phyloP scores from a whole-genome alignment of 192 early-diverging fungal species.

The Piromyces finnis region DNA sequence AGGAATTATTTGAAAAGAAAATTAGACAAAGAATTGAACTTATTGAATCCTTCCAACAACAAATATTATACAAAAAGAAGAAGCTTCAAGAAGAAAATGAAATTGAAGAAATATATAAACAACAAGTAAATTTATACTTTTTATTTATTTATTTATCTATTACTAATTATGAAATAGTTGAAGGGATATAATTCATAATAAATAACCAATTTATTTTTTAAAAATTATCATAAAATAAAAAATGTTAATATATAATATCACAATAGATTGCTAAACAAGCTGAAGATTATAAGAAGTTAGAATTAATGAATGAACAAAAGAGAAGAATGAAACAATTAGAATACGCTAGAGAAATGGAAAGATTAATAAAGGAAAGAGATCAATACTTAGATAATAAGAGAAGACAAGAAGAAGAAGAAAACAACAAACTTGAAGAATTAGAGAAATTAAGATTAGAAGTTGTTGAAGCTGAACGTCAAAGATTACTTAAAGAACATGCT shows the following conservation, averaged over 20 bases:
- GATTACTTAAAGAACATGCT: constrained; percentile 41
- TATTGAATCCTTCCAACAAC: constrained; percentile 31
- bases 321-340: constrained; percentile 38
- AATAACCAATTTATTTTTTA: no score
- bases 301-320: constrained; percentile 27
- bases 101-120: constrained; percentile 23
- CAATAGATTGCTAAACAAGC: not conserved
- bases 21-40: constrained; percentile 30
- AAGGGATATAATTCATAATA: no score
- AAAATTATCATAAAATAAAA: no score
- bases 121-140: constrained; percentile 12
- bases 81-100: constrained; percentile 16
- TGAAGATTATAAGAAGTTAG: constrained; percentile 31
- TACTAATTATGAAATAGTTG: no score
- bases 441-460: constrained; percentile 26
- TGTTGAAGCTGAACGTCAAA: constrained; percentile 38
- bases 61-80: constrained; percentile 23
- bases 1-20: constrained; percentile 18
- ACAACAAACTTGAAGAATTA: constrained; percentile 16
- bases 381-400: constrained; percentile 12
- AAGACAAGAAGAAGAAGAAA: constrained; percentile 11
- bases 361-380: constrained; percentile 24
- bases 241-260: no score
- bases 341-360: constrained; percentile 35
- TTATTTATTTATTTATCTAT: not conserved